Evolutionary conservation across 495 filamentous ascomycete species (phyloP), one percentile per base, ranked within the genome.

Genomic region (Evansstolkia leycettana): DNA sequence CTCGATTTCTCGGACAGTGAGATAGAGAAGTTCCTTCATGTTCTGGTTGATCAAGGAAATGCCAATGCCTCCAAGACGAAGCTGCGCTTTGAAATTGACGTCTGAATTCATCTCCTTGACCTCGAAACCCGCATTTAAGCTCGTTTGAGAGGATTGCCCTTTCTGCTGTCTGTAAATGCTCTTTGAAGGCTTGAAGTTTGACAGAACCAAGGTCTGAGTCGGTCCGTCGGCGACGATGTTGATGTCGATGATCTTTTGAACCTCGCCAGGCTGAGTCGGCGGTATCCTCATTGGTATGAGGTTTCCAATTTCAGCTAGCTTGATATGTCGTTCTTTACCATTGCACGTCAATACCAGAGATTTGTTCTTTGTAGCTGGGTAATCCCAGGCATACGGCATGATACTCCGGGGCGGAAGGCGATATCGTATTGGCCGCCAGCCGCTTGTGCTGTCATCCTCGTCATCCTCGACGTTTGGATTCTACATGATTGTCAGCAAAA

Each of bases 331-430:
- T 44, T 89, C 82, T 54, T 81, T 88, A 33, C 76, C 77, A 47
- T 80, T 75, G 15, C 80, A 79, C 27, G 61, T 78, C 50, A 98
- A 69, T 28, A 94, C 73, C 23, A 96, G 72, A 51, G 94, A 88
- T 54, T 90, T 94, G 58, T 80, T 80, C 58, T 93, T 94, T n/a
- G 86, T 84, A 4, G 90, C 87, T 1, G 90, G 90, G 60, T 90
- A 96, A 52, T 98, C 92, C 90, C 90, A 98, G 18, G 90, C 89
- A 52, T 98, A 98, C 3, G 92, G 89, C 90, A 98, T 98, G 58
- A 96, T 94, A 55, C 89, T 95, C 20, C 92, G 72, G 5, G 87
- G 76, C 2, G 90, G 90, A 10, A 98, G 71, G n/a, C 88, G 82
- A 53, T 98, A 98, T 26, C 84, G 67, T 42, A 96, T 82, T 8